These are phyloP conservation scores for Exophiala phaeomuriformis DNA, from an alignment of 2,329 filamentous ascomycete genomes.

Conservation along the genomic window DNA sequence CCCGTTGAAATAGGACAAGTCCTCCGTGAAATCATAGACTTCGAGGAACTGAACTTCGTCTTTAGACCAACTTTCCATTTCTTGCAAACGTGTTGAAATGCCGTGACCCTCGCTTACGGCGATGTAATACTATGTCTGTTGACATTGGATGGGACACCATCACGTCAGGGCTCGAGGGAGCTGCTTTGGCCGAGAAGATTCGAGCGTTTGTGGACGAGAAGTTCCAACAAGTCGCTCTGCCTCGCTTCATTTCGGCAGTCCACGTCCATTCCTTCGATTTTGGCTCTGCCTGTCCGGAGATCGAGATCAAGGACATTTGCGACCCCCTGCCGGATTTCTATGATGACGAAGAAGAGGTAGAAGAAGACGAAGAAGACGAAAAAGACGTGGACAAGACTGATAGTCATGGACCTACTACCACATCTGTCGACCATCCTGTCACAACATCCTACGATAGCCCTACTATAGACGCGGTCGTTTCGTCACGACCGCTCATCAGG, in stretches of 20 bases:
- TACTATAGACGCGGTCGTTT: conserved; percentile 12
- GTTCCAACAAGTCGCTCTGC: conserved; percentile 85
- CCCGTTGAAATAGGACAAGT: too few relatives aligned
- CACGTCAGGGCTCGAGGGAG: conserved; percentile 80
- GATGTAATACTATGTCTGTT: conserved; percentile 66
- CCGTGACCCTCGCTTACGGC: not conserved
- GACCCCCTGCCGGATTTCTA: conserved; percentile 96
- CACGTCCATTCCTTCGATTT: conserved; percentile 93
- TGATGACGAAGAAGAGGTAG: conserved; percentile 51
- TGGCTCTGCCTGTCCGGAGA: conserved; percentile 69
- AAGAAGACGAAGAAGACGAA: conserved; percentile 44
- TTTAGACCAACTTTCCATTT: not conserved
- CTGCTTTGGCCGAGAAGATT: conserved; percentile 75
- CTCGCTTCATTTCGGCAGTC: conserved; percentile 94
- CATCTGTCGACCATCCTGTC: not conserved
- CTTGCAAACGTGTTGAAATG: not conserved
- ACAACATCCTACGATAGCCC: not conserved
- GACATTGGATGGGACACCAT: conserved; percentile 94
- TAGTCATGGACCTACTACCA: not conserved
- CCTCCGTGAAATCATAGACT: not conserved
- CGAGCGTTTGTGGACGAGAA: conserved; percentile 90
- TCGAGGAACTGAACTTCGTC: conserved; percentile 10
- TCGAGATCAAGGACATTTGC: conserved; percentile 94
- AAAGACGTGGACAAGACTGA: conserved; percentile 40
- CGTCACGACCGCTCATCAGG: conserved; percentile 24